phyloP scores from a whole-genome alignment of 2,329 filamentous ascomycete genomes.

The Fusarium austroafricanum region DNA sequence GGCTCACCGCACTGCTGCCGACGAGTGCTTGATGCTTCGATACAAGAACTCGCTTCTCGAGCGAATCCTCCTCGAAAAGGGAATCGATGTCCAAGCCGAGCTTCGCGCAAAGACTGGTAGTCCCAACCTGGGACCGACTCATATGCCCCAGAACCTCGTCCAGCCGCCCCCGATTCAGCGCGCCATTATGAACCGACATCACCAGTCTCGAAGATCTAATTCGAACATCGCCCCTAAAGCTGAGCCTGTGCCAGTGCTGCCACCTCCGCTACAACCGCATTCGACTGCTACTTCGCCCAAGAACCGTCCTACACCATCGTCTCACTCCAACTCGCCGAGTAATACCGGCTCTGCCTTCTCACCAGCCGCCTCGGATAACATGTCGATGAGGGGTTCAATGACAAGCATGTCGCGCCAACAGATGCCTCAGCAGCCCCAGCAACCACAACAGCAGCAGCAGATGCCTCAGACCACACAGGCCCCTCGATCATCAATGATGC shows the following conservation, averaged over 20 bases:
- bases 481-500: slow-evolving; percentile 52
- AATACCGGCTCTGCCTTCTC: slow-evolving; percentile 60
- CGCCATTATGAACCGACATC: slow-evolving; percentile 83
- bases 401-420: slow-evolving; percentile 49
- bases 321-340: slow-evolving; percentile 72
- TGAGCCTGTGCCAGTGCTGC: slow-evolving; percentile 64
- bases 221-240: slow-evolving; percentile 81
- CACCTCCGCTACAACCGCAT: slow-evolving; percentile 59
- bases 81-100: slow-evolving; percentile 97
- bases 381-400: slow-evolving; percentile 57
- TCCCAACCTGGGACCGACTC: slow-evolving; percentile 78
- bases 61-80: slow-evolving; percentile 95
- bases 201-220: slow-evolving; percentile 77
- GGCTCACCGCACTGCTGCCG: slow-evolving; percentile 91
- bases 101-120: slow-evolving; percentile 92
- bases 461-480: slow-evolving; percentile 43
- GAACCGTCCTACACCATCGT: slow-evolving; percentile 83
- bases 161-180: slow-evolving; percentile 83
- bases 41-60: slow-evolving; percentile 99
- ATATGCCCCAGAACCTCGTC: slow-evolving; percentile 74
- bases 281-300: slow-evolving; percentile 74
- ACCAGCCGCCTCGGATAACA: slow-evolving; percentile 60
- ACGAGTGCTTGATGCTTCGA: slow-evolving; percentile 97
- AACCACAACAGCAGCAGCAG: slow-evolving; percentile 32
- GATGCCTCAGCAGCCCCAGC: slow-evolving; percentile 49